Base-by-base conservation (phyloP, 2,329 filamentous ascomycete species). In the Niveomyces coronatus region DNA sequence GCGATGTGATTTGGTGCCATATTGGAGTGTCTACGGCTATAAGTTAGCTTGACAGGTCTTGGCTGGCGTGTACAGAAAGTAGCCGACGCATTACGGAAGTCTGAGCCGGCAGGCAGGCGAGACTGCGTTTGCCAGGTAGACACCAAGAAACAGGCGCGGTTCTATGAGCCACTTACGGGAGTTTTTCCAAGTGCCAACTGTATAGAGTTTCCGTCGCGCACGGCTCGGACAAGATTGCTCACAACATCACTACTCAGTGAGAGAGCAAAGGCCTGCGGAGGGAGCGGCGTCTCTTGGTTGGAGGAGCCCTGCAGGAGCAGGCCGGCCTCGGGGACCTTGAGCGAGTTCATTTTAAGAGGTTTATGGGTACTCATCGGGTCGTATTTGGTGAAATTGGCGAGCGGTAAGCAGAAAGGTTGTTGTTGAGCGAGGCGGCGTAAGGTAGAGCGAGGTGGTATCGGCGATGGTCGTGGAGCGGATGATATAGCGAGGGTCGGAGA, bases 181-280 rank as follows among this genome's bases (percentile, higher is more conserved):
- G 58, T 65, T 49, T 61, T 64, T 28, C 76, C 76, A 44, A 81
- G 56, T 5, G 70, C 67, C 49, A 81, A 60, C 49, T 74, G 64
- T 37, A 80, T 65, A 31, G 67, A 61, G 39, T 72, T 65, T 35
- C 73, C 74, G 60, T 68, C 65, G 49, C 70, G 69, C 27, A 73
- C 66, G 49, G 70, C 74, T 54, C 65, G 65, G 47, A 81, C 77
- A 68, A 81, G 72, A 44, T 74, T 66, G 53, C 77, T 71, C 49
- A 81, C 70, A 36, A 76, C 63, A 52, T 62, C 63, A 52, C 77
- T 68, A 48, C 62, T 68, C 44, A 81, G 57, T n/a, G 63, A 68
- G 40, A 81, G 58, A 45, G 71, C 67, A 51, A 80, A 74, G 22
- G 70, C 71, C 50, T 77, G 72, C 20, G 63, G 60, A 8, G 69